phyloP scores from a whole-genome alignment of 2,329 filamentous ascomycete species.

The Botryosphaeria dothidea region DNA sequence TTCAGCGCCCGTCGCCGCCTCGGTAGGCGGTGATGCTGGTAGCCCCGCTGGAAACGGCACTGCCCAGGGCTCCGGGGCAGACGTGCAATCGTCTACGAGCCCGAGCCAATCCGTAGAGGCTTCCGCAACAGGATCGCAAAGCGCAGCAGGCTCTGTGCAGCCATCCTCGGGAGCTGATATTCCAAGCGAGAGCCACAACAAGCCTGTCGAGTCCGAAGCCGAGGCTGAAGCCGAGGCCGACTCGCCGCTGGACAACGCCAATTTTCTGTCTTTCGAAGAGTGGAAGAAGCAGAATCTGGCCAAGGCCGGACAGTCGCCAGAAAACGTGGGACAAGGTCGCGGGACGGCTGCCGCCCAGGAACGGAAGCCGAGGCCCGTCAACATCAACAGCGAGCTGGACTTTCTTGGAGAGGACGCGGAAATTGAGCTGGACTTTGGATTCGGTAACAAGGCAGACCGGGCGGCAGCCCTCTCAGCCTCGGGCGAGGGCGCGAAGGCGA shows the following conservation, averaged over 20 bases:
- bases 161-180: conserved; percentile 16
- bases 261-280: conserved; percentile 96
- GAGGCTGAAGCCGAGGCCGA: conserved; percentile 60
- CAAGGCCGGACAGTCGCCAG: conserved; percentile 77
- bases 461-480: conserved; percentile 1
- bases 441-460: conserved; percentile 28
- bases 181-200: not conserved
- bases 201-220: conserved; percentile 12
- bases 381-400: conserved; percentile 70
- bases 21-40: not conserved
- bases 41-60: conserved; percentile 16
- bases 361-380: conserved; percentile 50
- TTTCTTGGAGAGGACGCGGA: conserved; percentile 85
- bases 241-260: conserved; percentile 69
- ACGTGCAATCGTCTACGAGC: not conserved
- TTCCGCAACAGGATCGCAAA: not conserved
- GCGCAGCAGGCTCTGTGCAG: conserved; percentile 9
- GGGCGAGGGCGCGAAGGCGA: not conserved
- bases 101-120: not conserved
- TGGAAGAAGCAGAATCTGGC: conserved; percentile 95
- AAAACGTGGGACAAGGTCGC: conserved; percentile 61
- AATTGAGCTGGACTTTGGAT: conserved; percentile 75
- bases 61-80: conserved; percentile 12
- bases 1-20: not conserved
- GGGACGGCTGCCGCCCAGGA: conserved; percentile 51